Percentiles rank a stretch among this genome's conserved stretches.
Evolutionary conservation across 106 monocot species (phyloP).

Genomic region (Dioscorea zingiberensis): DNA sequence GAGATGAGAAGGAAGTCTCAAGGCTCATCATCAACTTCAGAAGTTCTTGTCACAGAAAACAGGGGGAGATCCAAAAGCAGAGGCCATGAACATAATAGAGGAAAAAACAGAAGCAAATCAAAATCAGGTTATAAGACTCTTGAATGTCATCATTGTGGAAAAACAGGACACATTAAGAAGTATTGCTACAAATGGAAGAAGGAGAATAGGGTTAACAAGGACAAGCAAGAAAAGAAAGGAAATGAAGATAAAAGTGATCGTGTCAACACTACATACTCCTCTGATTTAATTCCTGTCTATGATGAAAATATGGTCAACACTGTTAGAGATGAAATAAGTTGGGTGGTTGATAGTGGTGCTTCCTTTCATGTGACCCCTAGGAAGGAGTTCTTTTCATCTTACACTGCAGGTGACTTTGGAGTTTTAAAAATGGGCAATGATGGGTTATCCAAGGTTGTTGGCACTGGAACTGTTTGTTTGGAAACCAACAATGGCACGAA

Average conservation of each 20-base stretch:
- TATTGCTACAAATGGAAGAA: not conserved
- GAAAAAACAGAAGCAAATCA: not conserved
- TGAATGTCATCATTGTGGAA: slow-evolving; percentile 2
- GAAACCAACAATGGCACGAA: not conserved
- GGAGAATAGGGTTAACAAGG: too few species aligned
- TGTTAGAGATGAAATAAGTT: not conserved
- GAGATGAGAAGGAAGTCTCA: not conserved
- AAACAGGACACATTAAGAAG: too few species aligned
- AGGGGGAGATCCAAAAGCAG: not conserved
- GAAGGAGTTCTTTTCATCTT: slow-evolving; percentile 8
- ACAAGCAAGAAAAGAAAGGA: not conserved
- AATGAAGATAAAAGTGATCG: not conserved
- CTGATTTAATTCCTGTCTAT: not conserved
- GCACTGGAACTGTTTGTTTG: slow-evolving; percentile 4
- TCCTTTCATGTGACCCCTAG: too few species aligned
- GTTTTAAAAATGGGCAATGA: slow-evolving; percentile 9
- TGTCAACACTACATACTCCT: too few species aligned
- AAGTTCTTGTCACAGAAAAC: not conserved
- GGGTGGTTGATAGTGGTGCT: slow-evolving; percentile 10
- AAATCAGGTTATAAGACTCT: not conserved
- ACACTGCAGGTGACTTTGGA: slow-evolving; percentile 9
- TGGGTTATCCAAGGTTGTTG: not conserved
- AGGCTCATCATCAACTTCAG: not conserved
- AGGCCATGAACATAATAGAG: not conserved
- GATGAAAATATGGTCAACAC: not conserved